Percentiles rank a stretch among this genome's conserved stretches.
These are phyloP conservation scores for Penicillium angulare DNA, from an alignment of 495 filamentous ascomycete genomes.

Conservation along the genomic window DNA sequence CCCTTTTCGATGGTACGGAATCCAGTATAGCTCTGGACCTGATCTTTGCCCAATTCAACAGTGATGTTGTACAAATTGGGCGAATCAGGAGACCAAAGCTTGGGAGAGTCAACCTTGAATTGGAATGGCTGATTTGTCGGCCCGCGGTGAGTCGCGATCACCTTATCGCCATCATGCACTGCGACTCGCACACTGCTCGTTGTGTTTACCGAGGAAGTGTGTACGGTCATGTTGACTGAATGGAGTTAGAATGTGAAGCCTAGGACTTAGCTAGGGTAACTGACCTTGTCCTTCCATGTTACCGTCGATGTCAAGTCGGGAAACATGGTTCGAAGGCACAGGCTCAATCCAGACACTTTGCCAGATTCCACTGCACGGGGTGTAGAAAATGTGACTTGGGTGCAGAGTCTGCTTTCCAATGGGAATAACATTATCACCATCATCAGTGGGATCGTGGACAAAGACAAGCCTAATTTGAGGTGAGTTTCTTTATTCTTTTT, in stretches of 20 bases:
- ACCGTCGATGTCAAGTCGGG: constrained; percentile 51
- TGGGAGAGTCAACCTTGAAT: constrained; percentile 49
- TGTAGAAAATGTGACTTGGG: constrained; percentile 67
- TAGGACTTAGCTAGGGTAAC: background rate
- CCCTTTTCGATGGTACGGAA: constrained; percentile 60
- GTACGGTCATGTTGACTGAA: constrained; percentile 52
- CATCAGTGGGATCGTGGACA: constrained; percentile 65
- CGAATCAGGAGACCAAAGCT: constrained; percentile 59
- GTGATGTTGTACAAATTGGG: constrained; percentile 63
- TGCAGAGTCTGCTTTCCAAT: constrained; percentile 61
- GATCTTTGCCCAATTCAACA: constrained; percentile 54
- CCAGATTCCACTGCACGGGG: constrained; percentile 68
- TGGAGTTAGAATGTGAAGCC: constrained; percentile 13
- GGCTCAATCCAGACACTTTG: constrained; percentile 67
- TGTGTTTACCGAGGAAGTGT: constrained; percentile 28
- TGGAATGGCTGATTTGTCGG: constrained; percentile 46
- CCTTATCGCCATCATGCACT: constrained; percentile 38
- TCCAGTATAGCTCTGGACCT: constrained; percentile 60
- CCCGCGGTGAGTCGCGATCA: constrained; percentile 38
- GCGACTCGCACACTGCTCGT: constrained; percentile 40
- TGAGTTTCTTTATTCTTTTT: background rate
- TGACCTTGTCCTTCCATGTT: constrained; percentile 60
- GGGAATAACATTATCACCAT: constrained; percentile 52
- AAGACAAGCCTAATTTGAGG: constrained; percentile 50
- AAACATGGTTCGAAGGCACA: constrained; percentile 54